phyloP scores from a whole-genome alignment of 2,329 filamentous ascomycete species.

The Sclerotinia sclerotiorum region DNA sequence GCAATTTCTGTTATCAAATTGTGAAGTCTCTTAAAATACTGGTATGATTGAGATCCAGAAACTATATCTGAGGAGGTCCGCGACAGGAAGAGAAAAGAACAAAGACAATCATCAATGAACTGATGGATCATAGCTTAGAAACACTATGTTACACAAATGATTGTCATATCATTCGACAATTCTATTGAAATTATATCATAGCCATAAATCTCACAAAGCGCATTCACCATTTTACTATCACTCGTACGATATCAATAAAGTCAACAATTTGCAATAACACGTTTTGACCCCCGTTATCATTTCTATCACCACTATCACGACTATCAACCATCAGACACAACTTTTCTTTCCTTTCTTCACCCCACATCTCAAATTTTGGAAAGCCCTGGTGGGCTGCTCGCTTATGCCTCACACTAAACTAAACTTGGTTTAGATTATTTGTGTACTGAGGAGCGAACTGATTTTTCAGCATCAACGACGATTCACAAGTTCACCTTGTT shows the following conservation, averaged over 20 bases:
- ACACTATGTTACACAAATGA: not conserved
- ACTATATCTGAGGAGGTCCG: not conserved
- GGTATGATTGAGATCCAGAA: not conserved
- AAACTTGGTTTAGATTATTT: constrained; percentile 24
- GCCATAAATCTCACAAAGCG: not conserved
- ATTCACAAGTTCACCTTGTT: constrained; percentile 24
- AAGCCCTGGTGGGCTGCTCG: constrained; percentile 19
- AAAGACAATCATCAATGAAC: not conserved
- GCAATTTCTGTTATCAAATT: not conserved
- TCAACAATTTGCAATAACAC: not conserved
- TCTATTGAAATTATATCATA: not conserved
- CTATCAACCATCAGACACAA: not conserved
- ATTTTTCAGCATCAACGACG: constrained; percentile 24
- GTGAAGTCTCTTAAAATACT: not conserved
- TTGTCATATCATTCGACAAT: not conserved
- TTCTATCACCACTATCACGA: no score
- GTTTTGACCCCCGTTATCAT: not conserved
- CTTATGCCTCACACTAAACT: constrained; percentile 19
- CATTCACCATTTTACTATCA: not conserved
- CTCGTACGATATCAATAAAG: not conserved
- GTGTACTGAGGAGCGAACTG: constrained; percentile 18
- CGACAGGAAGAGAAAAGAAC: not conserved
- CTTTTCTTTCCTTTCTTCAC: not conserved
- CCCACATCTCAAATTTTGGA: constrained; percentile 10
- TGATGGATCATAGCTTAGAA: constrained; percentile 11